These are phyloP conservation scores for Candida caryicola DNA, from an alignment of 805 yeast species.

Conservation along the genomic window DNA sequence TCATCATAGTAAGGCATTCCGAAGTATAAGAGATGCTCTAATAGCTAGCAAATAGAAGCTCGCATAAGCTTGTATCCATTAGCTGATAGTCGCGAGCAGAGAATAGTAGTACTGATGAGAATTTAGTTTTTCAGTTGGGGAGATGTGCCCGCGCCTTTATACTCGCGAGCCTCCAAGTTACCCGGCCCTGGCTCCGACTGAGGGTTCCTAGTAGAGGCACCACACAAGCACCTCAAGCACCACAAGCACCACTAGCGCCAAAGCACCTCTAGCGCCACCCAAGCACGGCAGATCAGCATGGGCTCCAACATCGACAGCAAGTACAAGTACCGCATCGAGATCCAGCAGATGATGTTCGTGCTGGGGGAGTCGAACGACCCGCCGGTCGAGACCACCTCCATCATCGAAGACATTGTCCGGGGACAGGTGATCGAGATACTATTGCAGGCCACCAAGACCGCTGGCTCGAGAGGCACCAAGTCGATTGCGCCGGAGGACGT, in stretches of 20 bases:
- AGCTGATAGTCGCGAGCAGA: background rate
- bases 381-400: conserved; percentile 84
- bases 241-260: conserved; percentile 1
- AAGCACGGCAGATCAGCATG: background rate
- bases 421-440: conserved; percentile 90
- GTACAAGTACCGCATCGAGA: conserved; percentile 83
- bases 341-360: conserved; percentile 98
- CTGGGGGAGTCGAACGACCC: conserved; percentile 94
- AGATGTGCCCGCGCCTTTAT: background rate
- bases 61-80: background rate
- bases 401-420: conserved; percentile 91
- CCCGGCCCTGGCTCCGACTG: background rate
- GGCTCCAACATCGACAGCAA: conserved; percentile 28
- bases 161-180: too few relatives aligned
- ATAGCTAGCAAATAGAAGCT: background rate
- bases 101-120: background rate
- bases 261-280: too few relatives aligned
- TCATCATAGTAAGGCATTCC: conserved; percentile 60
- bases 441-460: conserved; percentile 72
- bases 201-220: too few relatives aligned
- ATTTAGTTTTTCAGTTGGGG: background rate
- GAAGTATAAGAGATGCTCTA: background rate
- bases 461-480: conserved; percentile 75
- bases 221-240: too few relatives aligned
- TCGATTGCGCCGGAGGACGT: conserved; percentile 90